Percentiles rank a stretch among this genome's conserved stretches.
Conservation (phyloP, 345 rosid genomes). For the Syzygium aromaticum region DNA sequence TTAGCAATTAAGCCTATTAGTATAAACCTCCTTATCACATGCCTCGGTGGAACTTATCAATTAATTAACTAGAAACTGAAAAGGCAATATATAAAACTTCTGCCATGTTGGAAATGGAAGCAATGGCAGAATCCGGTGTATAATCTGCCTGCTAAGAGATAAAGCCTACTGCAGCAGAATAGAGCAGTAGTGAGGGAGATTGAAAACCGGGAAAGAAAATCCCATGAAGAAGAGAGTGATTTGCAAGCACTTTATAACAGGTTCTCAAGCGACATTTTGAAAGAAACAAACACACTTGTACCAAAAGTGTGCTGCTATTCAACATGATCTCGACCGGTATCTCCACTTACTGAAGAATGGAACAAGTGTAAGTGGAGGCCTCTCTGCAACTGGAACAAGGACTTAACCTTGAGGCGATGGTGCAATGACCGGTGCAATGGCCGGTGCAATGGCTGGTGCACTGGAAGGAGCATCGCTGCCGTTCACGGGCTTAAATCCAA, state of each 20-base stretch:
- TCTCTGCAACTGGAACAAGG: not conserved
- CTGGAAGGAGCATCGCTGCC: conserved; percentile 22
- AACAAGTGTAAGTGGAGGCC: not conserved
- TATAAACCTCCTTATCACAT: not conserved
- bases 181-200: not conserved
- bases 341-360: not conserved
- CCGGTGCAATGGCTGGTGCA: conserved; percentile 24
- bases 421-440: conserved; percentile 17
- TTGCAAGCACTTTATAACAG: not conserved
- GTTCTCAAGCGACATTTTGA: not conserved
- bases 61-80: not conserved
- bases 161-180: not conserved
- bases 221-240: not conserved
- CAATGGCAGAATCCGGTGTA: not conserved
- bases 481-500: conserved; percentile 36
- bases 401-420: conserved; percentile 8
- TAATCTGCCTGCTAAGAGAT: not conserved
- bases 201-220: not conserved
- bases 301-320: not conserved
- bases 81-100: not conserved
- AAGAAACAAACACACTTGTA: not conserved
- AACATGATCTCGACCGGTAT: not conserved
- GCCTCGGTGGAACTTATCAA: not conserved
- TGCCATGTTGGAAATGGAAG: not conserved
- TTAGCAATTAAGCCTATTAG: not conserved